phyloP scores from a whole-genome alignment of 2,329 filamentous ascomycete genomes.

The Aureobasidium leucospermi region DNA sequence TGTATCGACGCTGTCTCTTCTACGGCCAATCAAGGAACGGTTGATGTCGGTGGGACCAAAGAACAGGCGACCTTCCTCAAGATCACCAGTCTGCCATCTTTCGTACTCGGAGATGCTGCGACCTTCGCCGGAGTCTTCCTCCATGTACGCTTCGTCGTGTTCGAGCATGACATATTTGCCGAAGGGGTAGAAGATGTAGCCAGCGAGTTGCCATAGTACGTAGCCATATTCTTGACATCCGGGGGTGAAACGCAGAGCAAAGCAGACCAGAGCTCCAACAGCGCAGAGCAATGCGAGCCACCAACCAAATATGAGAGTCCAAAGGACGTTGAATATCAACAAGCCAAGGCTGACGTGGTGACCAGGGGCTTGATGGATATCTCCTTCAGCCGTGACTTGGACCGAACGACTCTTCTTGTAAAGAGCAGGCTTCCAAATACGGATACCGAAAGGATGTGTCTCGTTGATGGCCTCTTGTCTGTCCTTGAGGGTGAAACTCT shows the following conservation, averaged over 20 bases:
- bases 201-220: slow-evolving; percentile 73
- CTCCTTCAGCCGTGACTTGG: slow-evolving; percentile 88
- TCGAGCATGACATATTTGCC: slow-evolving; percentile 91
- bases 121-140: slow-evolving; percentile 92
- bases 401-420: slow-evolving; percentile 98
- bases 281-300: slow-evolving; percentile 79
- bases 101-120: slow-evolving; percentile 98
- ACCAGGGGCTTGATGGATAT: slow-evolving; percentile 92
- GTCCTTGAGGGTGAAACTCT: slow-evolving; percentile 96
- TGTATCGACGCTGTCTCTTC: slow-evolving; percentile 83
- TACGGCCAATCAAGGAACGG: slow-evolving; percentile 76
- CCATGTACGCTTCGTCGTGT: slow-evolving; percentile 86
- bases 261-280: slow-evolving; percentile 67
- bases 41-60: slow-evolving; percentile 69
- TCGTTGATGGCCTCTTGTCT: slow-evolving; percentile 97
- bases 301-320: slow-evolving; percentile 92
- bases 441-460: slow-evolving; percentile 96
- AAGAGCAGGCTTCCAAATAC: slow-evolving; percentile 95
- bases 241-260: slow-evolving; percentile 66
- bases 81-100: slow-evolving; percentile 95
- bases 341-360: slow-evolving; percentile 79
- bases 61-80: slow-evolving; percentile 92
- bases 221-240: slow-evolving; percentile 81
- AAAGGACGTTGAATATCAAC: slow-evolving; percentile 78
- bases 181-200: slow-evolving; percentile 92